Evolutionary conservation across 805 yeast species (phyloP).

Genomic region (Yamadazyma takamatsuzukensis): DNA sequence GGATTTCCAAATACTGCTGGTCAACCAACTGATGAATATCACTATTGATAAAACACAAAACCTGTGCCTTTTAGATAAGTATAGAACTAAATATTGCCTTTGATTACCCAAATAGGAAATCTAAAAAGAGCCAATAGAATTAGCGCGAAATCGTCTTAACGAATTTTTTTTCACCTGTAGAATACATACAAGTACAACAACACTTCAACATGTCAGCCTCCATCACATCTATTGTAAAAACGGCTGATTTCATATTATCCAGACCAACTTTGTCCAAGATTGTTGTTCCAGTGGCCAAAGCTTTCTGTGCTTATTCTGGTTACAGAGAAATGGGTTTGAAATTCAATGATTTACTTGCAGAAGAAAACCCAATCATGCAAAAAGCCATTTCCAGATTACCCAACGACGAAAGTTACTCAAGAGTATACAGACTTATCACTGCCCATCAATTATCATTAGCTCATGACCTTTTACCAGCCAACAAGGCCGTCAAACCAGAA

Average conservation of each 20-base stretch:
- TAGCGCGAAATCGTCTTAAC: slow-evolving; percentile 13
- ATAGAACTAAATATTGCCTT: slow-evolving; percentile 2
- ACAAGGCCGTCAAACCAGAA: slow-evolving; percentile 72
- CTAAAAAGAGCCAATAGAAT: slow-evolving; percentile 29
- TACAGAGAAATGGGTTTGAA: slow-evolving; percentile 93
- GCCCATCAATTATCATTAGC: slow-evolving; percentile 86
- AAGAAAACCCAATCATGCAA: slow-evolving; percentile 84
- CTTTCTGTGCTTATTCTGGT: slow-evolving; percentile 73
- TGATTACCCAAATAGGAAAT: slow-evolving; percentile 22
- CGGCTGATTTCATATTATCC: slow-evolving; percentile 74
- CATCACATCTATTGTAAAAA: slow-evolving; percentile 65
- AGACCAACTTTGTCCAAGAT: slow-evolving; percentile 75
- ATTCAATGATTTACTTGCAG: slow-evolving; percentile 81
- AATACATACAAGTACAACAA: neutral
- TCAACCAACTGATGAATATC: slow-evolving; percentile 56
- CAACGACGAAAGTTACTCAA: slow-evolving; percentile 76
- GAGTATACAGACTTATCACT: slow-evolving; percentile 87
- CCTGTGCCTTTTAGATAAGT: neutral
- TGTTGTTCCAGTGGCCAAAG: slow-evolving; percentile 74
- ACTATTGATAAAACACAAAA: slow-evolving; percentile 26
- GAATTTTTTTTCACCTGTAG: slow-evolving; percentile 15
- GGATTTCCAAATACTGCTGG: slow-evolving; percentile 66
- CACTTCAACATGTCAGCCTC: slow-evolving; percentile 39
- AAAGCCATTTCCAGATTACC: slow-evolving; percentile 88
- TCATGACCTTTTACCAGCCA: slow-evolving; percentile 79